Conservation (phyloP, 768 basidiomycete genomes). For the Pleurotus djamor region DNA sequence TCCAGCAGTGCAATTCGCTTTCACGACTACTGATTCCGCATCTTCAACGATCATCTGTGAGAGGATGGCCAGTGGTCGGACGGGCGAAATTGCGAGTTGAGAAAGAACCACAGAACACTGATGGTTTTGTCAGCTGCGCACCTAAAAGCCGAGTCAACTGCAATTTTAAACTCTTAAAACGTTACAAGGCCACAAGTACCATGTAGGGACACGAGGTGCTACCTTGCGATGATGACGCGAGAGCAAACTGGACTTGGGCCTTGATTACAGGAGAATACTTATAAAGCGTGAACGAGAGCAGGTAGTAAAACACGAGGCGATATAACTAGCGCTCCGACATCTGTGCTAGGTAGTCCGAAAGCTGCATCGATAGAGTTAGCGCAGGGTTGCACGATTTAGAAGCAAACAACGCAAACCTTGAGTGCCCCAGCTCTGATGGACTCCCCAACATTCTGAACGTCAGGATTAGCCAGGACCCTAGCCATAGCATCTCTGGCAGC, state of each 20-base stretch:
- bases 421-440: constrained; percentile 77
- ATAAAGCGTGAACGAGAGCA: neutral
- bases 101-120: no score
- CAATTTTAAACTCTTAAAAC: constrained; percentile 4
- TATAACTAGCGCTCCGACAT: constrained; percentile 47
- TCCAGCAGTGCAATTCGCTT: no score
- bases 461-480: constrained; percentile 77
- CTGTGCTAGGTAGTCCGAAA: constrained; percentile 68
- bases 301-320: neutral
- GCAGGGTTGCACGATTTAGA: neutral
- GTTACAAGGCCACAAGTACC: neutral
- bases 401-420: constrained; percentile 51
- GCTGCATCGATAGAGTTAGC: constrained; percentile 24
- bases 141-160: neutral
- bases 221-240: neutral
- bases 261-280: constrained; percentile 1
- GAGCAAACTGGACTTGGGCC: neutral
- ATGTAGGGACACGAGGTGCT: neutral
- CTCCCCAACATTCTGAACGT: constrained; percentile 84
- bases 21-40: neutral
- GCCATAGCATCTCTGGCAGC: constrained; percentile 77
- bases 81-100: no score
- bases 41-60: neutral
- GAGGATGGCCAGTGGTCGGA: neutral
- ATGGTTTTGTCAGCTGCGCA: neutral